Percentiles rank a stretch among this genome's conserved stretches.
Evolutionary conservation across 805 yeast species (phyloP).

Genomic region (Wickerhamomyces subpelliculosus): DNA sequence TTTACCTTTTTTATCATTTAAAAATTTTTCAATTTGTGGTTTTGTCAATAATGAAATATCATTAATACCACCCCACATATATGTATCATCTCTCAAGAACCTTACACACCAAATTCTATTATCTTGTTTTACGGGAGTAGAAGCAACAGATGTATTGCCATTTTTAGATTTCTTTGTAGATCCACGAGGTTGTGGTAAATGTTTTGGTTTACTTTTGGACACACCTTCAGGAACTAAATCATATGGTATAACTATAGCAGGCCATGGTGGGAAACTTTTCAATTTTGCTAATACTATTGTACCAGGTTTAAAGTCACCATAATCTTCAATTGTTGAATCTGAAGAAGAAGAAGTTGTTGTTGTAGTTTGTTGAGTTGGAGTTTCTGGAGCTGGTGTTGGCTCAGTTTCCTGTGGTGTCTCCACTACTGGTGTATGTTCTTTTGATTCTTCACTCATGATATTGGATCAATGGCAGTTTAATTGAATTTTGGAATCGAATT

Average conservation of each 20-base stretch:
- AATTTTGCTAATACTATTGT: conserved; percentile 67
- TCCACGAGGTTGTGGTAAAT: conserved; percentile 17
- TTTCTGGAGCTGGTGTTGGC: too few species aligned
- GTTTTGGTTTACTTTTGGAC: conserved; percentile 41
- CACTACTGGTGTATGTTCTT: too few species aligned
- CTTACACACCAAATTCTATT: conserved; percentile 43
- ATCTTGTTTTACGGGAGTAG: conserved; percentile 1
- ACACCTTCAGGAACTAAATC: conserved; percentile 54
- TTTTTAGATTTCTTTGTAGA: conserved; percentile 5
- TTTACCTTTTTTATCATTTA: conserved; percentile 32
- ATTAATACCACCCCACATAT: conserved; percentile 52
- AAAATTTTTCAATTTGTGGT: conserved; percentile 35
- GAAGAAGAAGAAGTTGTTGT: too few species aligned
- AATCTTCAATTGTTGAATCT: conserved; percentile 8
- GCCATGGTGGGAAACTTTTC: conserved; percentile 89
- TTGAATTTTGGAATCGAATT: too few species aligned
- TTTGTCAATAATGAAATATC: conserved; percentile 43
- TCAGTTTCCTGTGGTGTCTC: too few species aligned
- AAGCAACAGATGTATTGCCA: too few species aligned
- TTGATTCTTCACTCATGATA: too few species aligned
- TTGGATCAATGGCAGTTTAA: too few species aligned
- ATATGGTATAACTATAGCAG: conserved; percentile 69
- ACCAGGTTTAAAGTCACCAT: conserved; percentile 36
- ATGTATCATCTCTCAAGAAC: conserved; percentile 67
- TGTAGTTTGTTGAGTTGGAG: too few species aligned